Conservation (phyloP, 2,329 filamentous ascomycete genomes). For the Coniochaeta ligniaria region DNA sequence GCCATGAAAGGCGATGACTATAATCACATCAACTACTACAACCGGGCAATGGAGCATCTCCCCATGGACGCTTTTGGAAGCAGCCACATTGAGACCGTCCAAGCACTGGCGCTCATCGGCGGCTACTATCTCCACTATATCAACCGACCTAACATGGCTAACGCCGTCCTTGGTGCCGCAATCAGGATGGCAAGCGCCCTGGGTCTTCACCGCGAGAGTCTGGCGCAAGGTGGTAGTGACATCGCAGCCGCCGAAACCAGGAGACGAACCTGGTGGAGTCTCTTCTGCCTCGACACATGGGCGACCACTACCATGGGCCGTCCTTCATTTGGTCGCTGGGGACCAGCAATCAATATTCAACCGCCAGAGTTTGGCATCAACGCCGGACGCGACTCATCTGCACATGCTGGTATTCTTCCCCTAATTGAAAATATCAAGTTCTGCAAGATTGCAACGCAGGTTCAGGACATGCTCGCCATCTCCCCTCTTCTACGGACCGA, state of each 20-base stretch:
- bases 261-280: conserved; percentile 66
- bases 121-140: conserved; percentile 75
- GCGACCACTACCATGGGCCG: conserved; percentile 63
- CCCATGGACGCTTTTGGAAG: conserved; percentile 61
- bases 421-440: conserved; percentile 72
- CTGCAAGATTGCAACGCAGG: conserved; percentile 69
- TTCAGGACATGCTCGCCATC: conserved; percentile 68
- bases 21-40: conserved; percentile 64
- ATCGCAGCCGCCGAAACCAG: conserved; percentile 52
- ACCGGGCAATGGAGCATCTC: conserved; percentile 58
- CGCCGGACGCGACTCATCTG: conserved; percentile 40
- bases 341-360: conserved; percentile 59
- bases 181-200: conserved; percentile 69
- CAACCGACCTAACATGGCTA: conserved; percentile 70
- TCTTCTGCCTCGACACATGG: conserved; percentile 71
- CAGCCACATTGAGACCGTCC: conserved; percentile 65
- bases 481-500: conserved; percentile 59
- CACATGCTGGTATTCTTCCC: conserved; percentile 60
- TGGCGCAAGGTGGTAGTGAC: conserved; percentile 34
- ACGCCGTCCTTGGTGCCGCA: conserved; percentile 63
- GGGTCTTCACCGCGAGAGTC: conserved; percentile 60
- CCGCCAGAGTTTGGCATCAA: conserved; percentile 48
- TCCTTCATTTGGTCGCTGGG: conserved; percentile 61
- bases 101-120: conserved; percentile 63
- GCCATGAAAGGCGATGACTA: conserved; percentile 58